A percentile compares a stretch with the other conserved stretches of the same genome.
Conservation (phyloP, 2,329 filamentous ascomycete genomes). For the Ilyonectria robusta region DNA sequence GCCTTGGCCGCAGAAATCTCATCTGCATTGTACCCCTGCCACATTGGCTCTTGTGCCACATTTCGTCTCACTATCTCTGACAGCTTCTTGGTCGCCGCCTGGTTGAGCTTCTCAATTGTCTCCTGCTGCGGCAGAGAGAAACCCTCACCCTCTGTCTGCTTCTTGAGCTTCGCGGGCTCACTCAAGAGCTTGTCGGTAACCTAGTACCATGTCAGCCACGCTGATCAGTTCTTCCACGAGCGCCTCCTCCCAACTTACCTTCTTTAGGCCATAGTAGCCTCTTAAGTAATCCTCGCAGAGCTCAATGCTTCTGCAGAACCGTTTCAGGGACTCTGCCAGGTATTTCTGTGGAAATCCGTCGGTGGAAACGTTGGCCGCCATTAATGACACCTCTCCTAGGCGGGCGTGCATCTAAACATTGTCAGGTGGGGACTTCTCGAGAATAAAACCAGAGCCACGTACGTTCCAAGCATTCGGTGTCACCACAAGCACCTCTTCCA, state of each 20-base stretch:
- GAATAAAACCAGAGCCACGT: constrained; percentile 52
- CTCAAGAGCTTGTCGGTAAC: constrained; percentile 66
- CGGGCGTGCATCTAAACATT: constrained; percentile 83
- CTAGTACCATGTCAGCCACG: constrained; percentile 50
- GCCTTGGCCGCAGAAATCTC: constrained; percentile 81
- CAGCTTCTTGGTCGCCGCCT: constrained; percentile 80
- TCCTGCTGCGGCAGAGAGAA: constrained; percentile 68
- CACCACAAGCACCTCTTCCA: constrained; percentile 91
- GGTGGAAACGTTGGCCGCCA: constrained; percentile 68
- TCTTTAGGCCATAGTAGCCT: constrained; percentile 91
- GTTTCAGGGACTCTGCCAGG: constrained; percentile 81
- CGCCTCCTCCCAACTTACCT: constrained; percentile 65
- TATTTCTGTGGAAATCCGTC: constrained; percentile 63
- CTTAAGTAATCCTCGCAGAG: constrained; percentile 93
- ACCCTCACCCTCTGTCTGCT: constrained; percentile 63
- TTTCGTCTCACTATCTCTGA: constrained; percentile 80
- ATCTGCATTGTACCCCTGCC: constrained; percentile 79
- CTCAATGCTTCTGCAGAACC: constrained; percentile 92
- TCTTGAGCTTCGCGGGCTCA: constrained; percentile 59
- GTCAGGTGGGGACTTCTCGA: constrained; percentile 36
- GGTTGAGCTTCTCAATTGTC: constrained; percentile 78
- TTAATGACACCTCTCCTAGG: constrained; percentile 85
- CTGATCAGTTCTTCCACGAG: neutral
- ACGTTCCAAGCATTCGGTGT: constrained; percentile 97
- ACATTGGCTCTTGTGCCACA: constrained; percentile 72